phyloP scores from a whole-genome alignment of 805 yeast species.

The Starmerella ratchasimensis region DNA sequence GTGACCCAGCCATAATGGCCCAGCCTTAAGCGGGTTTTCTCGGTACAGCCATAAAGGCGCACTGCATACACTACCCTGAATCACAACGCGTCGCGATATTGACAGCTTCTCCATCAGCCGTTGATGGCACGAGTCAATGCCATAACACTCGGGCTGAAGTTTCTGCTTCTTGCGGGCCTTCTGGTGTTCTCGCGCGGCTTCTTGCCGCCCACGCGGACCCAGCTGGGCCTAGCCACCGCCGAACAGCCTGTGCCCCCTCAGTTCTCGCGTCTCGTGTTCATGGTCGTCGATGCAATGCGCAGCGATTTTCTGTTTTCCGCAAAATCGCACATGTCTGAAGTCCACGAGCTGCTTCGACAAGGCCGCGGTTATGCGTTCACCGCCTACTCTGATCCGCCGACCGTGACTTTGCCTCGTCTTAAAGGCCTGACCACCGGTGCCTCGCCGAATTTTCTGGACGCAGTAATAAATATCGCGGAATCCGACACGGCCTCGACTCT shows the following conservation, averaged over 20 bases:
- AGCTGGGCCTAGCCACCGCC: conserved; percentile 37
- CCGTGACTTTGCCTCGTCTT: conserved; percentile 86
- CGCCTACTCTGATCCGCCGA: conserved; percentile 87
- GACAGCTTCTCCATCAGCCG: too few relatives aligned
- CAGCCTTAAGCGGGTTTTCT: too few relatives aligned
- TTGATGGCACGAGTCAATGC: too few relatives aligned
- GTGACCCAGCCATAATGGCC: too few relatives aligned
- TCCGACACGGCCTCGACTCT: conserved; percentile 62
- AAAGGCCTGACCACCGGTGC: conserved; percentile 71
- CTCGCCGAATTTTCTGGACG: conserved; percentile 86
- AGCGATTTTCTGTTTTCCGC: conserved; percentile 69
- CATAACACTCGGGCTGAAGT: conserved; percentile 6
- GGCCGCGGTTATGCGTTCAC: conserved; percentile 81
- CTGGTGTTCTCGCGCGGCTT: conserved; percentile 65
- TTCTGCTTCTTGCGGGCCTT: conserved; percentile 40
- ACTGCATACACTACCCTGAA: background rate
- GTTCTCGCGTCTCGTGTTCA: conserved; percentile 56
- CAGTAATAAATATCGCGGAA: conserved; percentile 85
- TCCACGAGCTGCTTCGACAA: conserved; percentile 47
- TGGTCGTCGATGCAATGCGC: conserved; percentile 89
- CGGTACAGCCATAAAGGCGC: too few relatives aligned
- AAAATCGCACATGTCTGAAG: conserved; percentile 48
- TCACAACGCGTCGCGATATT: background rate
- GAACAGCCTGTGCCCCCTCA: conserved; percentile 26
- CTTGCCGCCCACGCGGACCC: conserved; percentile 74